phyloP scores from a whole-genome alignment of 2,329 filamentous ascomycete genomes.

The Geoglossum cookeanum region DNA sequence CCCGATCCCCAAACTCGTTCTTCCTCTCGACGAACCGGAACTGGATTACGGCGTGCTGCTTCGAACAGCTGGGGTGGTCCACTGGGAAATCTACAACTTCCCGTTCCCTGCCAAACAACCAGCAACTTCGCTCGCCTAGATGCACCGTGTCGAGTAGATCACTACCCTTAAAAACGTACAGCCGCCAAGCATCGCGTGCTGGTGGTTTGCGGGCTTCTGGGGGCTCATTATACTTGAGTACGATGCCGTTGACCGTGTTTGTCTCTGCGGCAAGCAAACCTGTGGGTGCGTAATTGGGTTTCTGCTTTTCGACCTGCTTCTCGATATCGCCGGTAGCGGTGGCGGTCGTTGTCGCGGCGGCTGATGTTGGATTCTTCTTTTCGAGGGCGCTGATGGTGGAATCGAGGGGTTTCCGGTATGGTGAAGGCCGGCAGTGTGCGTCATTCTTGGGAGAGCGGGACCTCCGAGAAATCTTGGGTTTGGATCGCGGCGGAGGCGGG shows the following conservation, averaged over 20 bases:
- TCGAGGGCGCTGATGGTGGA: not conserved
- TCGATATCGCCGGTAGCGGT: slow-evolving; percentile 19
- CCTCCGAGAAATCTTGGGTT: not conserved
- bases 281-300: slow-evolving; percentile 67
- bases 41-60: slow-evolving; percentile 89
- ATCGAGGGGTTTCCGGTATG: not conserved
- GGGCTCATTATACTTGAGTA: slow-evolving; percentile 92
- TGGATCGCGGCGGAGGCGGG: not conserved
- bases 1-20: slow-evolving; percentile 72
- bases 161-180: slow-evolving; percentile 79
- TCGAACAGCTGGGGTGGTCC: slow-evolving; percentile 82
- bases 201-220: slow-evolving; percentile 79
- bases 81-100: slow-evolving; percentile 66
- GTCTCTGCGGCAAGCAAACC: slow-evolving; percentile 75
- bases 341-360: not conserved
- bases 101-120: slow-evolving; percentile 69
- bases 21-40: slow-evolving; percentile 70
- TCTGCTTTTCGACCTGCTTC: slow-evolving; percentile 70
- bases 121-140: slow-evolving; percentile 60
- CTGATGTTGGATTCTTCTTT: not conserved
- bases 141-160: slow-evolving; percentile 69
- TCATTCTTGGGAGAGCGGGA: not conserved
- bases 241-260: slow-evolving; percentile 65
- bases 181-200: slow-evolving; percentile 58
- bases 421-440: not conserved